Evolutionary conservation across 352 stramenopile genomes (phyloP).

Genomic region (Globisporangium parvum): DNA sequence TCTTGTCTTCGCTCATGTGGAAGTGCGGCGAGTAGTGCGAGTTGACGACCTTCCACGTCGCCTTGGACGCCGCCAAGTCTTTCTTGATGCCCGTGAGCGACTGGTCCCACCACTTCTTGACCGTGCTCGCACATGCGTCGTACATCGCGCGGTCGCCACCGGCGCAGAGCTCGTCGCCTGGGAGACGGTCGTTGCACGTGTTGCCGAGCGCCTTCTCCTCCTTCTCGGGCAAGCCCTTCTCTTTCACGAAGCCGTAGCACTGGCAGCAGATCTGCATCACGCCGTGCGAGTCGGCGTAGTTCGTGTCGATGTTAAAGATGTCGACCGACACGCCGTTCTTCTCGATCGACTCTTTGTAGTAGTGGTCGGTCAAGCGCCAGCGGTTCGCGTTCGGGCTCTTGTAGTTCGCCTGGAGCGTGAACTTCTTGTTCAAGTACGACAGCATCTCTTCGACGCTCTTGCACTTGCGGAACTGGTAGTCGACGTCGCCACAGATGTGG

Average conservation of each 20-base stretch:
- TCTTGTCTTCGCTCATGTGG: slow-evolving; percentile 86
- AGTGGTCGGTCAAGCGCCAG: slow-evolving; percentile 80
- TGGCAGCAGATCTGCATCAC: slow-evolving; percentile 84
- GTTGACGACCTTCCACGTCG: slow-evolving; percentile 86
- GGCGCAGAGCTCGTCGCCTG: slow-evolving; percentile 66
- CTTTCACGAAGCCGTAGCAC: slow-evolving; percentile 82
- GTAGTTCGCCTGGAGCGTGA: slow-evolving; percentile 73
- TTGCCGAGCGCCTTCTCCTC: slow-evolving; percentile 52
- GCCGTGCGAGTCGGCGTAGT: slow-evolving; percentile 80
- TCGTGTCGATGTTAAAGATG: slow-evolving; percentile 88
- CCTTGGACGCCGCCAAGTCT: slow-evolving; percentile 62
- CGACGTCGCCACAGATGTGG: slow-evolving; percentile 81
- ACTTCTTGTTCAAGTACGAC: slow-evolving; percentile 81
- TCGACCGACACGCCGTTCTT: slow-evolving; percentile 80
- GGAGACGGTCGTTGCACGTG: slow-evolving; percentile 63
- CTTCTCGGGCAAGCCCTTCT: slow-evolving; percentile 34
- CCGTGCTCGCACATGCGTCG: slow-evolving; percentile 60
- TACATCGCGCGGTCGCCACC: slow-evolving; percentile 66
- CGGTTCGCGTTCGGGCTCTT: slow-evolving; percentile 72
- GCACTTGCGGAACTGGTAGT: slow-evolving; percentile 84
- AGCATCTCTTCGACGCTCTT: slow-evolving; percentile 63
- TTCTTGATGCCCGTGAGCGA: slow-evolving; percentile 63
- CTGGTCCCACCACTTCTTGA: slow-evolving; percentile 76
- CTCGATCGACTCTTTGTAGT: slow-evolving; percentile 78
- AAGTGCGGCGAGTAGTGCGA: slow-evolving; percentile 88